phyloP scores from a whole-genome alignment of 768 basidiomycete genomes.

The Cystofilobasidium bisporidii region DNA sequence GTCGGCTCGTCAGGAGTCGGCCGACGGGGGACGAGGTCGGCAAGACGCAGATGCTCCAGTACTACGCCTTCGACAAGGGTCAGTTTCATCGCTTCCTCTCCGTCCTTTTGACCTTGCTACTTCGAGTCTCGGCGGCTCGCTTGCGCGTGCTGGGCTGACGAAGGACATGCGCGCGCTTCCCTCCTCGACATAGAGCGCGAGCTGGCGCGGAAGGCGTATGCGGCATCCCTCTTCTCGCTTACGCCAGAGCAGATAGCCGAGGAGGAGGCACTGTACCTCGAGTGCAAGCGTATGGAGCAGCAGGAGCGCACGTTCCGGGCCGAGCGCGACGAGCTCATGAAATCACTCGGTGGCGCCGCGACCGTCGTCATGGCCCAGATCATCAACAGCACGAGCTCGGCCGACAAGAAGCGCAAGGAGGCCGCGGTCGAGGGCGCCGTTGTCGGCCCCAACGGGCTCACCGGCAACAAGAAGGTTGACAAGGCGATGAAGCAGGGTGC shows the following conservation, averaged over 20 bases:
- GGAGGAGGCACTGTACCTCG: conserved; percentile 87
- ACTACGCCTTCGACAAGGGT: conserved; percentile 84
- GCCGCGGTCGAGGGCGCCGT: conserved; percentile 32
- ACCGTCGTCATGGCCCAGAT: conserved; percentile 10
- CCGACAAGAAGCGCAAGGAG: conserved; percentile 38
- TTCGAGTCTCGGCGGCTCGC: background rate
- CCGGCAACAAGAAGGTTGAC: conserved; percentile 32
- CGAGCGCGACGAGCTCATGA: conserved; percentile 77
- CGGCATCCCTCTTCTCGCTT: conserved; percentile 76
- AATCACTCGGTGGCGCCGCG: conserved; percentile 48
- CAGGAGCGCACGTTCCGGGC: conserved; percentile 76
- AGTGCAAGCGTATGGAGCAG: conserved; percentile 90
- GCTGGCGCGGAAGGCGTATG: conserved; percentile 73
- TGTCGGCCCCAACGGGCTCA: conserved; percentile 19
- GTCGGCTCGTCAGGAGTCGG: conserved; percentile 71
- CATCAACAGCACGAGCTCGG: conserved; percentile 8
- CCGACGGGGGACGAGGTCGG: conserved; percentile 77
- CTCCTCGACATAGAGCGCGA: conserved; percentile 58
- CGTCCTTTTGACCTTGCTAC: background rate
- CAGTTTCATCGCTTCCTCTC: conserved; percentile 21
- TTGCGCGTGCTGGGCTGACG: too few relatives aligned
- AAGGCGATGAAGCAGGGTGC: conserved; percentile 28
- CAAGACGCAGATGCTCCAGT: conserved; percentile 58
- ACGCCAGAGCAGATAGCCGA: conserved; percentile 81
- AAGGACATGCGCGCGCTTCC: too few relatives aligned